Evolutionary conservation across 768 basidiomycete genomes (phyloP).

Genomic region (Mycena haematopus): DNA sequence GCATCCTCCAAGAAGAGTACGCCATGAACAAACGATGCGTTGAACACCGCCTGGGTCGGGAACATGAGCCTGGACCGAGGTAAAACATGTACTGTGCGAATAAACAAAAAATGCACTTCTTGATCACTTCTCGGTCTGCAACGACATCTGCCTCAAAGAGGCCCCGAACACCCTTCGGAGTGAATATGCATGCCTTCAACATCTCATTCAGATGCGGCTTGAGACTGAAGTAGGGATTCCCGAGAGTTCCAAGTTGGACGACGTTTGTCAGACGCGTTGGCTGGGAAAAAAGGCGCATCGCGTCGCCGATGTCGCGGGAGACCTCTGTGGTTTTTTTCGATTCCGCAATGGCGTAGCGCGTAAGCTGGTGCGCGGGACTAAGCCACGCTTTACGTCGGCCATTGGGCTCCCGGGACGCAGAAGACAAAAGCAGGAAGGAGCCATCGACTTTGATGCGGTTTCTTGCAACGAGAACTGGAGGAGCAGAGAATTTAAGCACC

Average conservation of each 20-base stretch:
- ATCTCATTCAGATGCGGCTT: slow-evolving; percentile 5
- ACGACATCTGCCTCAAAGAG: slow-evolving; percentile 27
- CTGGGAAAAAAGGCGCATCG: slow-evolving; percentile 19
- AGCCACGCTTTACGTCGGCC: slow-evolving; percentile 10
- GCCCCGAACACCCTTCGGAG: neutral
- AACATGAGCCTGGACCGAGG: slow-evolving; percentile 18
- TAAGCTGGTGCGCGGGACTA: slow-evolving; percentile 16
- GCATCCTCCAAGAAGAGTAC: slow-evolving; percentile 24
- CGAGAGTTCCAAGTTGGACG: neutral
- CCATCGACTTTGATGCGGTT: slow-evolving; percentile 9
- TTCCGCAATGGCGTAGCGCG: slow-evolving; percentile 11
- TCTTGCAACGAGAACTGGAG: slow-evolving; percentile 8
- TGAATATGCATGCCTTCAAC: slow-evolving; percentile 13
- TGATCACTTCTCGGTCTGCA: slow-evolving; percentile 12
- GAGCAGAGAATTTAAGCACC: neutral
- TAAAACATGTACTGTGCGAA: neutral
- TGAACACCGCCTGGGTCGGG: slow-evolving; percentile 16
- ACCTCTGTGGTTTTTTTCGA: neutral
- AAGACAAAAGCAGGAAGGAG: slow-evolving; percentile 9
- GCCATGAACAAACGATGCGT: slow-evolving; percentile 24
- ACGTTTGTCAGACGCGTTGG: slow-evolving; percentile 8
- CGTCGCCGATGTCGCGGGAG: neutral
- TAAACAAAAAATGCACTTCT: slow-evolving; percentile 5
- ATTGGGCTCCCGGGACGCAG: slow-evolving; percentile 6
- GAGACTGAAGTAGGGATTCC: slow-evolving; percentile 1